These are phyloP conservation scores for Sedum album DNA, from an alignment of 164 flowering plant species.

Conservation along the genomic window DNA sequence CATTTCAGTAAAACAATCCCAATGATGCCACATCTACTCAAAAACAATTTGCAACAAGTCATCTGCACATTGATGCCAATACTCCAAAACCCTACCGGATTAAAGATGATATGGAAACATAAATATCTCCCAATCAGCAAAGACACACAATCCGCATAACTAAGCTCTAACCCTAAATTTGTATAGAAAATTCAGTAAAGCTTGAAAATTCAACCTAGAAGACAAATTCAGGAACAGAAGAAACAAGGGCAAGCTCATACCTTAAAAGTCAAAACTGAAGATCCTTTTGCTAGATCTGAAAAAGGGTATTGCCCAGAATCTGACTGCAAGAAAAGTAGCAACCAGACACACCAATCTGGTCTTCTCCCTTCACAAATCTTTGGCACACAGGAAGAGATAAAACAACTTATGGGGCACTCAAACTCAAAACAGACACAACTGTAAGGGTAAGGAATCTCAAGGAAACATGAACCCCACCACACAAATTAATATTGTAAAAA, in stretches of 20 bases:
- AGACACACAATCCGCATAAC: neutral
- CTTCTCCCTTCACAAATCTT: neutral
- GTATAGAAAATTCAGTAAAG: no score
- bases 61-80: neutral
- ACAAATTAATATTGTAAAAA: no score
- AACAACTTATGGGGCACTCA: no score
- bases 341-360: neutral
- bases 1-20: slow-evolving; percentile 20
- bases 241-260: neutral
- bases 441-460: no score
- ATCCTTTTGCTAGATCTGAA: neutral
- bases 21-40: neutral
- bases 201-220: neutral
- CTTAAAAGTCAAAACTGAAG: neutral
- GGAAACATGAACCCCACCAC: no score
- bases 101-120: neutral
- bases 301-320: slow-evolving; percentile 1
- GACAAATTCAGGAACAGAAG: neutral
- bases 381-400: neutral
- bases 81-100: neutral
- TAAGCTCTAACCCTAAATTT: neutral
- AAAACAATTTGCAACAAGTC: slow-evolving; percentile 2
- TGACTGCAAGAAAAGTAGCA: neutral
- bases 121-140: neutral
- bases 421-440: no score